Evolutionary conservation across 108 stramenopile species (phyloP).

Genomic region (Stephanodiscus triporus): DNA sequence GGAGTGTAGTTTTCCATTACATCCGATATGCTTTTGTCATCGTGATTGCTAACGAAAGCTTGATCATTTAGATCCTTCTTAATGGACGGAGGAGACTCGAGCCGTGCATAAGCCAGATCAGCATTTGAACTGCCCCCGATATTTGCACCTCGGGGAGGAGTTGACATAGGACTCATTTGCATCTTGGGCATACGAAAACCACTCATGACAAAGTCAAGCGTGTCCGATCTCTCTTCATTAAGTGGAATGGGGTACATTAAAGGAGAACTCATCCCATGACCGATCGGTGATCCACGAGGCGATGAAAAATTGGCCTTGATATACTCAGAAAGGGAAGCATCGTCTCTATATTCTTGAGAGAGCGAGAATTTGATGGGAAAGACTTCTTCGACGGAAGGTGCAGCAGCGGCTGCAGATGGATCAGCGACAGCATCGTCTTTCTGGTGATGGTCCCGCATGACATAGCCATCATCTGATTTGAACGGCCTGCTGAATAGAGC

Average conservation of each 20-base stretch:
- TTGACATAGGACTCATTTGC: constrained; percentile 3
- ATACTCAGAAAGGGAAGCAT: constrained; percentile 24
- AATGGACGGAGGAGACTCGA: neutral
- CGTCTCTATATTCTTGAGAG: constrained; percentile 14
- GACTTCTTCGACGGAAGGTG: neutral
- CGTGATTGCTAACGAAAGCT: neutral
- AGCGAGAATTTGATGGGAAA: constrained; percentile 25
- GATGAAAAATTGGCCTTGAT: neutral
- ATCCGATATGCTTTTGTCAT: neutral
- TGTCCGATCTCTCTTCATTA: neutral
- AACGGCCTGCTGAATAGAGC: neutral
- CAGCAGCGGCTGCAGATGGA: neutral
- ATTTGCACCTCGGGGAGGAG: neutral
- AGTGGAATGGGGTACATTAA: constrained; percentile 6
- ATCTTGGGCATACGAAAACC: neutral
- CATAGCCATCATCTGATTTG: neutral
- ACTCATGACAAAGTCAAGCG: neutral
- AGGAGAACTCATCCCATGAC: neutral
- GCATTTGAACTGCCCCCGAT: neutral
- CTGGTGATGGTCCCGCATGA: neutral
- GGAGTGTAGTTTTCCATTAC: neutral
- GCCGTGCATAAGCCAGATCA: neutral
- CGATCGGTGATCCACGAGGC: neutral
- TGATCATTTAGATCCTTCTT: neutral
- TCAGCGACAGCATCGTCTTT: neutral